Conservation (phyloP, 2,329 filamentous ascomycete species). For the Fusarium sp. region DNA sequence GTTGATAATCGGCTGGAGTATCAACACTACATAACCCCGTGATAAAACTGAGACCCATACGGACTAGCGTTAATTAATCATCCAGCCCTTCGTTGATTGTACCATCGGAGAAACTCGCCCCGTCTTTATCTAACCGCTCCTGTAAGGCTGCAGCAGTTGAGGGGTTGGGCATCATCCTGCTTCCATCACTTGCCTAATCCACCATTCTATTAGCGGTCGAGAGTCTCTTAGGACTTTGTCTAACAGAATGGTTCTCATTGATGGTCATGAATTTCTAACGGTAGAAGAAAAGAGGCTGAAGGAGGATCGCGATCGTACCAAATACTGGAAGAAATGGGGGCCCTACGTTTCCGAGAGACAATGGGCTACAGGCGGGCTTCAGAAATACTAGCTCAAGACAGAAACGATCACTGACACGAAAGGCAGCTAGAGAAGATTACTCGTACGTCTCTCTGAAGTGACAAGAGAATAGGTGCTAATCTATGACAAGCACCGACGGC, state of each 20-base stretch:
- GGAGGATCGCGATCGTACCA: slow-evolving; percentile 83
- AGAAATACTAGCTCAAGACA: slow-evolving; percentile 28
- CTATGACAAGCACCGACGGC: slow-evolving; percentile 73
- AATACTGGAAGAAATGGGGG: slow-evolving; percentile 99
- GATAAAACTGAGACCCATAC: too few species aligned
- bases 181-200: too few species aligned
- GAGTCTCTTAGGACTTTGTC: too few species aligned
- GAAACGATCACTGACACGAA: not conserved
- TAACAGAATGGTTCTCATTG: slow-evolving; percentile 83
- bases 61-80: too few species aligned
- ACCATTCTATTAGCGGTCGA: too few species aligned
- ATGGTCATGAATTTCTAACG: slow-evolving; percentile 86
- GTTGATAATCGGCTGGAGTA: not conserved
- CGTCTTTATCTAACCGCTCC: too few species aligned
- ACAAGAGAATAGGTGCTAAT: not conserved
- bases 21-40: slow-evolving; percentile 26
- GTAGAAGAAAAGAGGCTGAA: slow-evolving; percentile 91
- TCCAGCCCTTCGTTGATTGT: too few species aligned
- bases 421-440: slow-evolving; percentile 87
- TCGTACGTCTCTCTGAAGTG: not conserved
- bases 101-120: too few species aligned
- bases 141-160: too few species aligned
- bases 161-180: too few species aligned
- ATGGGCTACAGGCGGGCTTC: slow-evolving; percentile 85
- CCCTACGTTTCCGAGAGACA: slow-evolving; percentile 93